Percentiles rank a stretch among this genome's conserved stretches.
These are phyloP conservation scores for Scutellaria minor DNA, from an alignment of 257 asterid species.

Conservation along the genomic window DNA sequence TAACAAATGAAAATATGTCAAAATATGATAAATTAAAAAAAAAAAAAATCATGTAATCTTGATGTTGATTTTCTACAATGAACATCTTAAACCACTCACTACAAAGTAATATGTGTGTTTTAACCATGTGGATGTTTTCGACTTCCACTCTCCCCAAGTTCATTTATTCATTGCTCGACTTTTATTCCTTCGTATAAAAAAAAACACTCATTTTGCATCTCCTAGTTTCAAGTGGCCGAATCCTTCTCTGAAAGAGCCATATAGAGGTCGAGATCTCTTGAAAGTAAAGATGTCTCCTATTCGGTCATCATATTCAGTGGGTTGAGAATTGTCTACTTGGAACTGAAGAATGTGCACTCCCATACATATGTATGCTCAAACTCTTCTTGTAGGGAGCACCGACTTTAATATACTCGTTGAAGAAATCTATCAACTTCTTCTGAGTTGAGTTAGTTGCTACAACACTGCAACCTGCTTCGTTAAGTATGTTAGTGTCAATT, in stretches of 20 bases:
- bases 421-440: slow-evolving; percentile 74
- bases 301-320: slow-evolving; percentile 45
- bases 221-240: slow-evolving; percentile 61
- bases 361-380: slow-evolving; percentile 75
- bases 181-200: too few species aligned
- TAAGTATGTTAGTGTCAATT: slow-evolving; percentile 15
- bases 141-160: too few species aligned
- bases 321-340: slow-evolving; percentile 49
- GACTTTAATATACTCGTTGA: slow-evolving; percentile 74
- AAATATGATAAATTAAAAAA: too few species aligned
- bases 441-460: slow-evolving; percentile 59
- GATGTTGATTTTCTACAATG: too few species aligned
- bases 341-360: slow-evolving; percentile 69
- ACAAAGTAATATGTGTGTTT: too few species aligned
- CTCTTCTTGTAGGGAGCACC: slow-evolving; percentile 72
- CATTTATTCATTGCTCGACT: too few species aligned
- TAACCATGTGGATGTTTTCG: too few species aligned
- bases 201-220: background rate
- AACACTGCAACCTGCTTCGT: slow-evolving; percentile 66
- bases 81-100: too few species aligned
- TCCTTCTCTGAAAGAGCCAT: slow-evolving; percentile 81
- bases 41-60: too few species aligned
- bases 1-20: background rate
- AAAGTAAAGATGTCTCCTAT: slow-evolving; percentile 76
- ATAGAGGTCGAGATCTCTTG: slow-evolving; percentile 82